Conservation (phyloP, 2,329 filamentous ascomycete genomes). For the Epicoccum nigrum region DNA sequence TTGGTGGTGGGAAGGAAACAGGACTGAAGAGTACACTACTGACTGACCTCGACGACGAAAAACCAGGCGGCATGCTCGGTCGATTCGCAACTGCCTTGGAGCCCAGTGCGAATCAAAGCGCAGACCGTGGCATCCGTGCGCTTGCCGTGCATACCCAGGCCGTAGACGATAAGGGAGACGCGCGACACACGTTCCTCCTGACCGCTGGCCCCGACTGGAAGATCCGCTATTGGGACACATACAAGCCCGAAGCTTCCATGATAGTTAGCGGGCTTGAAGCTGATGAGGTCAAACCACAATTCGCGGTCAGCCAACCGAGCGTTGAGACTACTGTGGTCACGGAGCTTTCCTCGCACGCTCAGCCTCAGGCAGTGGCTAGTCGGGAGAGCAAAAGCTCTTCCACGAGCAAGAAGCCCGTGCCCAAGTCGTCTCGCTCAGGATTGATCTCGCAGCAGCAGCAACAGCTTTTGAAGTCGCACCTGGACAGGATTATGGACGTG, state of each 20-base stretch:
- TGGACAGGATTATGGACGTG: slow-evolving; percentile 87
- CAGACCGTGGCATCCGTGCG: slow-evolving; percentile 73
- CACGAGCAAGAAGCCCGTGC: slow-evolving; percentile 45
- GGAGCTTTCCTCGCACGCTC: slow-evolving; percentile 42
- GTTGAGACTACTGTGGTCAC: slow-evolving; percentile 51
- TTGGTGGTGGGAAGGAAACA: slow-evolving; percentile 51
- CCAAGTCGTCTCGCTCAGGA: slow-evolving; percentile 71
- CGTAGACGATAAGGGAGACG: slow-evolving; percentile 71
- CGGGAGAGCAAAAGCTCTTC: slow-evolving; percentile 36
- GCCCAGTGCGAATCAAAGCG: slow-evolving; percentile 56
- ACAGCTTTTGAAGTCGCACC: slow-evolving; percentile 80
- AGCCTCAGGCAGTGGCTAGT: slow-evolving; percentile 20
- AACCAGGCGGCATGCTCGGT: slow-evolving; percentile 80
- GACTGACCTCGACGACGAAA: slow-evolving; percentile 89
- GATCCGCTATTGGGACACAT: slow-evolving; percentile 91
- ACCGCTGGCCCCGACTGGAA: slow-evolving; percentile 89
- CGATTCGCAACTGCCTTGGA: slow-evolving; percentile 77
- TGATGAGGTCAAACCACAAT: slow-evolving; percentile 76
- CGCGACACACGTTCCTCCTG: slow-evolving; percentile 81
- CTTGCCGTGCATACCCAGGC: slow-evolving; percentile 75
- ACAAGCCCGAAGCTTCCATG: slow-evolving; percentile 75
- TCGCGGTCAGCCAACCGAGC: slow-evolving; percentile 51
- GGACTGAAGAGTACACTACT: slow-evolving; percentile 66
- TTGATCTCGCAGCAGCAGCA: slow-evolving; percentile 95
- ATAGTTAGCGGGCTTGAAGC: slow-evolving; percentile 78